Evolutionary conservation across 108 stramenopile genomes (phyloP).

Genomic region (Pseudonitzschia multiseries): DNA sequence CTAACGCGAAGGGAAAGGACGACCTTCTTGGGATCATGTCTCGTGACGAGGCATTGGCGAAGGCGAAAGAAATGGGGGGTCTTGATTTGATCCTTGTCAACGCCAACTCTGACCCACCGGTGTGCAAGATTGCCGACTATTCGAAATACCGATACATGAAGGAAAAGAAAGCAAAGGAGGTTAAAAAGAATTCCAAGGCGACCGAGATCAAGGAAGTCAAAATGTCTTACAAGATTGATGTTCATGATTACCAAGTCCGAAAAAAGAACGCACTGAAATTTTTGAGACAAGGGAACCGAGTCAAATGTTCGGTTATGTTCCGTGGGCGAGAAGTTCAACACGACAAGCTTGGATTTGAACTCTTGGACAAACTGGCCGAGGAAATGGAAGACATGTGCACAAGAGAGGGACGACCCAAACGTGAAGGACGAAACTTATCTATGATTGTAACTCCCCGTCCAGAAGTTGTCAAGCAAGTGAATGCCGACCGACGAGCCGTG

Average conservation of each 20-base stretch:
- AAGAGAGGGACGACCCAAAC: conserved; percentile 72
- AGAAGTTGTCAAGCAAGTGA: conserved; percentile 79
- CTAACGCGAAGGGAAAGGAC: conserved; percentile 72
- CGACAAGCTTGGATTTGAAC: conserved; percentile 71
- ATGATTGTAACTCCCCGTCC: conserved; percentile 69
- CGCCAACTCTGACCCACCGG: conserved; percentile 88
- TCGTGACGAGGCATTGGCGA: conserved; percentile 81
- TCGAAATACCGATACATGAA: conserved; percentile 90
- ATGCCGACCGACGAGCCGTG: conserved; percentile 60
- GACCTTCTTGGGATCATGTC: conserved; percentile 88
- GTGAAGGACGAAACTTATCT: conserved; percentile 72
- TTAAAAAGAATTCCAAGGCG: conserved; percentile 91
- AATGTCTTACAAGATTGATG: conserved; percentile 95
- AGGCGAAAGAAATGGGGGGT: conserved; percentile 81
- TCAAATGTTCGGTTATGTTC: conserved; percentile 81
- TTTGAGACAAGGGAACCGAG: conserved; percentile 84
- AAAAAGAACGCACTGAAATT: conserved; percentile 85
- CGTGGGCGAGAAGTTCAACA: conserved; percentile 83
- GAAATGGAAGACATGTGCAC: conserved; percentile 60
- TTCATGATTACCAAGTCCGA: conserved; percentile 92
- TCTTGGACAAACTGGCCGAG: conserved; percentile 62
- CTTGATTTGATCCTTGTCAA: conserved; percentile 91
- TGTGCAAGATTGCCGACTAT: conserved; percentile 95
- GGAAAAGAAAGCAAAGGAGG: conserved; percentile 94
- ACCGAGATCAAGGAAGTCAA: conserved; percentile 96